phyloP scores from a whole-genome alignment of 257 asterid genomes.

The Solanum bukasovii region DNA sequence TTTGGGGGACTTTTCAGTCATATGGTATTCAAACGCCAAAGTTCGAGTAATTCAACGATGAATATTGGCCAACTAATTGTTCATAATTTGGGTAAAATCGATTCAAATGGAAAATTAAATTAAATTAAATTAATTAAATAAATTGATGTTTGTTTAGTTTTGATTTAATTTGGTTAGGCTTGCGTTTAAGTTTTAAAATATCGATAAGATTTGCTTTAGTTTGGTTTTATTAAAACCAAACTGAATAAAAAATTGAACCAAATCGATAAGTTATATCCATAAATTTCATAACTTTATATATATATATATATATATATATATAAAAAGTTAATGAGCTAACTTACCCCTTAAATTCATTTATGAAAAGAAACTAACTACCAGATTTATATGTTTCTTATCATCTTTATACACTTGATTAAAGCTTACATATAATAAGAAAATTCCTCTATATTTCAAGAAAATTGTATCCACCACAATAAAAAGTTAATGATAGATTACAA shows the following conservation, averaged over 20 bases:
- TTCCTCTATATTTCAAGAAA: too few species aligned
- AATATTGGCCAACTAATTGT: background rate
- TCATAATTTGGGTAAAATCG: background rate
- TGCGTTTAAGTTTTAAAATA: background rate
- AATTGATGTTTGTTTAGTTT: too few species aligned
- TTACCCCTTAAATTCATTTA: background rate
- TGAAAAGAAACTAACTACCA: background rate
- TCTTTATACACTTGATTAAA: background rate
- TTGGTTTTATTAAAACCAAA: too few species aligned
- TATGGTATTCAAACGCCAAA: background rate
- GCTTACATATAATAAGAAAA: background rate
- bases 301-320: too few species aligned
- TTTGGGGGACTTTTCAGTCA: background rate
- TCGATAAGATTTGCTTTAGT: too few species aligned
- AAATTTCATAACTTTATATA: too few species aligned
- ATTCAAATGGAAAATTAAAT: too few species aligned
- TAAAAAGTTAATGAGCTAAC: background rate
- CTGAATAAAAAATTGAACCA: too few species aligned
- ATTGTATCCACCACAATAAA: background rate
- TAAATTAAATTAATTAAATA: too few species aligned
- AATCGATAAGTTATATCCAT: too few species aligned
- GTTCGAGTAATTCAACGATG: too few species aligned
- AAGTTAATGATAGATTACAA: background rate
- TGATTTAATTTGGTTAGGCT: background rate
- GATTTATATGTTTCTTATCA: background rate